Evolutionary conservation across 2,329 filamentous ascomycete genomes (phyloP), one percentile per base, ranked within the genome.

Genomic region (Lecanicillium sp.): DNA sequence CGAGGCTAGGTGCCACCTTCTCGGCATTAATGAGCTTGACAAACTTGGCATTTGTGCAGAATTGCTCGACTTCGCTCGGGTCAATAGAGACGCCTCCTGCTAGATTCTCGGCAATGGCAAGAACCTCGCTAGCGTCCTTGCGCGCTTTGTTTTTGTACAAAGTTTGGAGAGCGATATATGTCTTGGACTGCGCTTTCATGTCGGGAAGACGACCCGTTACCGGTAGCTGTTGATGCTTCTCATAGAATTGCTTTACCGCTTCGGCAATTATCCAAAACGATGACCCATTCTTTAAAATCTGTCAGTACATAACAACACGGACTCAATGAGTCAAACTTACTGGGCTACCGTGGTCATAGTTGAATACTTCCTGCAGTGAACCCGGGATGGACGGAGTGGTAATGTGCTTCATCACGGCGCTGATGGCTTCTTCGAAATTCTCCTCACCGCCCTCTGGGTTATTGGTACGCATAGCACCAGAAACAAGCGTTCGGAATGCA

Each of bases 11-110:
- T 52, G 63, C 62, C 17, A 58, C 60, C 36, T 65, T 55, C 33
- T 55, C 55, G 35, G 60, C 55, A 48, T 83, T 83, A 41, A 96
- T 80, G 34, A 96, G 75, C 62, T 92, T 94, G 56, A 95, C 83
- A 56, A 94, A 92, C 33, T 85, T 84, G 35, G 89, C 90, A 49
- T 94, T 94, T 63, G 94, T 95, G 73, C 90, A 96, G 60, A 95
- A 96, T 27, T 83, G 70, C 53, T 95, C 89, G 33, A 96, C 80
- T 51, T 95, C 86, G 38, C 75, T 75, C 32, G 77, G 68, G 33
- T 83, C 71, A 41, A 94, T 71, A 46, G 56, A 54, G 48, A 63
- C 67, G 53, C 59, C 76, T 59, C 56, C 61, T 22, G 68, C 55
- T 37, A 62, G 56, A 25, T 66, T 59, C 33, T 76, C 78, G 30